phyloP scores from a whole-genome alignment of 495 filamentous ascomycete genomes.

The Pyrenula massariospora region DNA sequence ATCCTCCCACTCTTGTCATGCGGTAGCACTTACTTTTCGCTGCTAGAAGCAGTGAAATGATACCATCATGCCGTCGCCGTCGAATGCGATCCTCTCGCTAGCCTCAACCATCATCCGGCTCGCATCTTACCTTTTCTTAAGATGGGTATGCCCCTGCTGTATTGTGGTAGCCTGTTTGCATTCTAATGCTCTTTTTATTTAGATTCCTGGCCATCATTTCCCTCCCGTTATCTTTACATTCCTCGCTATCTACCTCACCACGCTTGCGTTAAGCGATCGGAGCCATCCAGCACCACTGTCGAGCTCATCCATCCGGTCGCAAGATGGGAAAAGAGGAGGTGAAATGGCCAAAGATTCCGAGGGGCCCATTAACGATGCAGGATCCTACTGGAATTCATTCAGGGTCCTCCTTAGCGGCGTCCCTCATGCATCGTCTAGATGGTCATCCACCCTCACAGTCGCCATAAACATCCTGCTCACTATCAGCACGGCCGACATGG shows the following conservation, averaged over 20 bases:
- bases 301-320: constrained; percentile 5
- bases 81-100: constrained; percentile 13
- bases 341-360: background rate
- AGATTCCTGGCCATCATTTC: constrained; percentile 55
- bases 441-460: constrained; percentile 45
- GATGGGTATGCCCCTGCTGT: constrained; percentile 56
- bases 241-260: constrained; percentile 60
- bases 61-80: background rate
- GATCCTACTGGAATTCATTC: constrained; percentile 23
- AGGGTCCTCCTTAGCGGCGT: constrained; percentile 64
- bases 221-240: constrained; percentile 57
- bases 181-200: background rate
- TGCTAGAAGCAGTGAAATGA: background rate
- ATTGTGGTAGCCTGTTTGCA: background rate
- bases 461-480: constrained; percentile 58
- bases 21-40: background rate
- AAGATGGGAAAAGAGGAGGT: constrained; percentile 2
- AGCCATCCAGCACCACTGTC: constrained; percentile 2
- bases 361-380: constrained; percentile 4
- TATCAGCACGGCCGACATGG: constrained; percentile 57
- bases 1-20: too few relatives aligned
- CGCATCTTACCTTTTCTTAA: constrained; percentile 60
- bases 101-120: constrained; percentile 55
- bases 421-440: constrained; percentile 52
- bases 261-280: constrained; percentile 33